Conservation (phyloP, 1,284 basidiomycete genomes). For the Anthracocystis panici-leucophaei region DNA sequence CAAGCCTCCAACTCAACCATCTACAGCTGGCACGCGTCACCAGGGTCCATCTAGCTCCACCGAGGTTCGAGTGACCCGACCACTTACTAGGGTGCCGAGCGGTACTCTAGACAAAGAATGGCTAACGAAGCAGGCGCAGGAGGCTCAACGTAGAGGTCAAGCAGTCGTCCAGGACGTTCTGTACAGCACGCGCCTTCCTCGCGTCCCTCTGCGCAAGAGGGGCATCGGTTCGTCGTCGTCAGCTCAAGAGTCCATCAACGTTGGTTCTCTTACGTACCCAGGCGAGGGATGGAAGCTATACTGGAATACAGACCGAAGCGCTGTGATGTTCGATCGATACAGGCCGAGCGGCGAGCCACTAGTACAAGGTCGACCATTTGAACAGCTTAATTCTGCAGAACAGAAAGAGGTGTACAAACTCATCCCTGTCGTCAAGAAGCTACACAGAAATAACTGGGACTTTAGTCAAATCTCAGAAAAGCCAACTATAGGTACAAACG, state of each 20-base stretch:
- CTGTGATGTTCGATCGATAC: no score
- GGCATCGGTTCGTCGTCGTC: not conserved
- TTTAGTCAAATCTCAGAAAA: no score
- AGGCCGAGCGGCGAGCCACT: no score
- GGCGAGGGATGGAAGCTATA: constrained; percentile 3
- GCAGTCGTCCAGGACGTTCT: no score
- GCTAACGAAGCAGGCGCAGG: not conserved
- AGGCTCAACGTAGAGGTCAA: no score
- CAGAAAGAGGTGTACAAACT: no score
- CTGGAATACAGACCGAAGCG: not conserved
- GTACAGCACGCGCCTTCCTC: no score
- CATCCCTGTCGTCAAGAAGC: no score
- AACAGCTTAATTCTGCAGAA: no score
- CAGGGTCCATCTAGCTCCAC: not conserved
- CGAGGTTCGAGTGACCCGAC: not conserved
- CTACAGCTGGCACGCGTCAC: not conserved
- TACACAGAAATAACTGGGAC: no score
- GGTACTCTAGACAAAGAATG: not conserved
- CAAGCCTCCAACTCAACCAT: not conserved
- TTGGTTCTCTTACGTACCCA: not conserved
- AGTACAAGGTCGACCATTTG: no score
- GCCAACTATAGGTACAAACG: no score
- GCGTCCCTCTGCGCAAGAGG: constrained; percentile 3
- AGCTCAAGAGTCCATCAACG: not conserved
- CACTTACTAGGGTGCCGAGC: not conserved